Base-by-base conservation (phyloP, 768 basidiomycete genomes). In the Auricularia sp. region DNA sequence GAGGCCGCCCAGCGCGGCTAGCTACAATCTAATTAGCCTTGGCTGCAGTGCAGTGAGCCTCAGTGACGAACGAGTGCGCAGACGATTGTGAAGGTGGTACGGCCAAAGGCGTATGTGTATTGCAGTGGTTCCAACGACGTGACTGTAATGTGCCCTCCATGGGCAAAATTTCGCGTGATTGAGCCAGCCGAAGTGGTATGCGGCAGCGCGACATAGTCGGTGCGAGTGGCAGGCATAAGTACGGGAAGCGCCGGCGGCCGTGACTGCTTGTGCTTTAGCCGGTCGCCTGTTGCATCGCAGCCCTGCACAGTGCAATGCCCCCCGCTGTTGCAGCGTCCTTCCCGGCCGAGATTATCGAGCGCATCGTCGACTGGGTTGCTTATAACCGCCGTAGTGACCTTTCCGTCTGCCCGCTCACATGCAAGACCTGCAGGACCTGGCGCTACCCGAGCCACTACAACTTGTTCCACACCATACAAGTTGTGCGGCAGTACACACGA, bases 1-100 rank as follows among this genome's bases (percentile, higher is more conserved):
- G 64, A 91, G 71, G 0, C 89, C 89, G 1, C 90, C 90, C 69
- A 92, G 56, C 59, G 64, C 24, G 33, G 56, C 56, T 10, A 33
- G 24, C 24, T 54, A 18, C n/a, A 10, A 10, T 18, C 10, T 54
- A 54, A 29, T 54, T 10, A n/a, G n/a, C 29, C 8, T n/a, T 54
- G 29, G 29, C 29, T 29, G 29, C 29, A 29, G 29, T 29, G 29
- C 29, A 29, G 29, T 29, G 29, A 29, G 29, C 63, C 36, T 18
- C 6, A 21, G 7, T 18, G 16, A 33, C 18, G 21, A 36, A 63
- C 18, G 16, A 39, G 44, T 16, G 44, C 36, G 35, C 54, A 59
- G 8, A 64, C 35, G 34, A 64, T 34, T 24, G 39, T 61, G 33
- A 59, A 34, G 36, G 21, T 21, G 4, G 44, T 61, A 4, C 56